phyloP scores from a whole-genome alignment of 1,284 basidiomycete genomes.

The Puccinia horiana region DNA sequence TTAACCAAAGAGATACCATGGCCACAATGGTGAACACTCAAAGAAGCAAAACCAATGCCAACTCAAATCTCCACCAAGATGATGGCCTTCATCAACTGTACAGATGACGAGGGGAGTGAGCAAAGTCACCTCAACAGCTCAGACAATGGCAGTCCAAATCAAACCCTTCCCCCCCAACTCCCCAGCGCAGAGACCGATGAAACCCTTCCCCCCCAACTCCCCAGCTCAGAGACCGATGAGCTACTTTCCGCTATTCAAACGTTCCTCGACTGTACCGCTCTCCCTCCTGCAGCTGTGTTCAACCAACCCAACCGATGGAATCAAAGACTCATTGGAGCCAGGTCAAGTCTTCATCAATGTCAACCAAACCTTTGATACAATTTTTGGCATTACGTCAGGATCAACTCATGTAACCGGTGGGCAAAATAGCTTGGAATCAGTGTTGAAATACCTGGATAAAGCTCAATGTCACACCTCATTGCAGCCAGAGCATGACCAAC shows the following conservation, averaged over 20 bases:
- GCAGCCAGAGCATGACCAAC: neutral
- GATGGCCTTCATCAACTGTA: no score
- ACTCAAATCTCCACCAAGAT: no score
- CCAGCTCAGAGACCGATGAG: no score
- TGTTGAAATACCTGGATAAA: neutral
- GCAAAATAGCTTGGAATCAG: neutral
- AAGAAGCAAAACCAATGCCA: no score
- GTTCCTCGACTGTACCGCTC: neutral
- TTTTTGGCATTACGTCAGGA: neutral
- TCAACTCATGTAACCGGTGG: neutral
- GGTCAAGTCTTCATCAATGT: neutral
- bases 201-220: no score
- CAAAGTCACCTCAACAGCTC: no score
- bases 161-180: no score
- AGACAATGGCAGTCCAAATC: no score
- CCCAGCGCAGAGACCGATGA: no score
- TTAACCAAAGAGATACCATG: no score
- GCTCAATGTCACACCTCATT: slow-evolving; percentile 12
- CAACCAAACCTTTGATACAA: neutral
- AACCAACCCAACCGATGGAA: neutral
- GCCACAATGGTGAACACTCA: no score
- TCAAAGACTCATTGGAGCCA: neutral
- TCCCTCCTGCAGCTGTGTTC: neutral
- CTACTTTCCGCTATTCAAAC: neutral
- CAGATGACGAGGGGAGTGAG: no score